These are phyloP conservation scores for Beverwykella pulmonaria DNA, from an alignment of 495 filamentous ascomycete species.

Conservation along the genomic window DNA sequence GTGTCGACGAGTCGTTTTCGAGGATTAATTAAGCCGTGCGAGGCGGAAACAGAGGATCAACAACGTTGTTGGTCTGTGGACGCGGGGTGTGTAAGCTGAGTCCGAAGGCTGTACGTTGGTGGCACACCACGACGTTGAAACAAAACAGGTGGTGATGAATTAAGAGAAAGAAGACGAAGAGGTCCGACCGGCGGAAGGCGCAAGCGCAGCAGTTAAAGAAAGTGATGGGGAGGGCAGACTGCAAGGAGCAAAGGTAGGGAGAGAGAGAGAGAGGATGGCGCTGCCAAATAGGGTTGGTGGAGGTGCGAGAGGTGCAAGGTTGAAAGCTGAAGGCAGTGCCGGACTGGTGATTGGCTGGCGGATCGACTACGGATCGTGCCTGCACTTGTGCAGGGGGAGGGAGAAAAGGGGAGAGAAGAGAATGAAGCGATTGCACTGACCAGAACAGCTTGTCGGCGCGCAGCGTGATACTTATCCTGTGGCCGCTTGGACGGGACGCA, in stretches of 20 bases:
- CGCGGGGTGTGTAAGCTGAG: conserved; percentile 33
- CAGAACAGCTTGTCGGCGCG: conserved; percentile 13
- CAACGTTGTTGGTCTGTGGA: conserved; percentile 15
- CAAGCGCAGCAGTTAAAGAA: conserved; percentile 1
- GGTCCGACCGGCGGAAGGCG: conserved; percentile 37
- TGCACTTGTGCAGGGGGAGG: conserved; percentile 11
- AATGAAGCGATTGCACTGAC: conserved; percentile 37
- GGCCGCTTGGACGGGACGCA: conserved; percentile 16
- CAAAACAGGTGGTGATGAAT: conserved; percentile 12
- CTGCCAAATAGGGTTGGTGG: conserved; percentile 32
- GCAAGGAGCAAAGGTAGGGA: conserved; percentile 18
- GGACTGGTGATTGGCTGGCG: conserved; percentile 13
- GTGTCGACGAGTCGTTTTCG: conserved; percentile 1
- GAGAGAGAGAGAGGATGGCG: conserved; percentile 15
- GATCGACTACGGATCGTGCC: conserved; percentile 16
- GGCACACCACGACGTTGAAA: conserved; percentile 23
- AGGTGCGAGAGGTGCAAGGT: conserved; percentile 13
- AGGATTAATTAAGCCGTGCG: conserved; percentile 34
- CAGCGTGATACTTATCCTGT: conserved; percentile 35
- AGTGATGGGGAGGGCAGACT: neutral
- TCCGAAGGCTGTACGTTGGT: conserved; percentile 30
- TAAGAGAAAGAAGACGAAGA: conserved; percentile 6
- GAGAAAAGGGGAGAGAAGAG: conserved; percentile 4
- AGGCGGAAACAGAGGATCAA: conserved; percentile 34
- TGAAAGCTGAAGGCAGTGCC: conserved; percentile 30